These are phyloP conservation scores for Phanerochaete sordida DNA, from an alignment of 768 basidiomycete genomes.

Conservation along the genomic window DNA sequence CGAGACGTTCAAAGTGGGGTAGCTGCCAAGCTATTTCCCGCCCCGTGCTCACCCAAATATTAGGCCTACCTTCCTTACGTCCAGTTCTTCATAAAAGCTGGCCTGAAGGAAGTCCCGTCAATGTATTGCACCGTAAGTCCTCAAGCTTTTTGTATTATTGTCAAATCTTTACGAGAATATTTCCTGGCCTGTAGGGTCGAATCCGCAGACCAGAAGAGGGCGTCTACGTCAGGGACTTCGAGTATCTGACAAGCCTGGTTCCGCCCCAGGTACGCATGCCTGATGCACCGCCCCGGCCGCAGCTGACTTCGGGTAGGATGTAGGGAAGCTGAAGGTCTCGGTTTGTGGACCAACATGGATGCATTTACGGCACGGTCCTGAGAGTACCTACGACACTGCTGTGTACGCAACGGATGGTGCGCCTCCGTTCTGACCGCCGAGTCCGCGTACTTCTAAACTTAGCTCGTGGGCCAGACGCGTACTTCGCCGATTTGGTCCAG, in stretches of 20 bases:
- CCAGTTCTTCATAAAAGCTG: slow-evolving; percentile 14
- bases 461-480: slow-evolving; percentile 27
- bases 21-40: too few species aligned
- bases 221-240: slow-evolving; percentile 60
- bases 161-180: too few species aligned
- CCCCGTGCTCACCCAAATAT: too few species aligned
- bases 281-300: neutral
- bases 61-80: slow-evolving; percentile 23
- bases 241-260: slow-evolving; percentile 52
- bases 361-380: slow-evolving; percentile 60
- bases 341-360: slow-evolving; percentile 69
- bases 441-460: slow-evolving; percentile 10
- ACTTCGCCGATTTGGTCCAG: slow-evolving; percentile 44
- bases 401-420: slow-evolving; percentile 59
- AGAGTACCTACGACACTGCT: slow-evolving; percentile 51
- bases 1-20: slow-evolving; percentile 38
- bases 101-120: slow-evolving; percentile 18
- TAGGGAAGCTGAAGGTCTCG: slow-evolving; percentile 64
- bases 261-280: slow-evolving; percentile 41
- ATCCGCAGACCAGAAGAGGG: slow-evolving; percentile 54
- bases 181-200: slow-evolving; percentile 57
- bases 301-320: slow-evolving; percentile 38
- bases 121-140: slow-evolving; percentile 18
- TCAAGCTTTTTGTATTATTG: too few species aligned
- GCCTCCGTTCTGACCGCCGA: slow-evolving; percentile 6